Percentiles rank a stretch among this genome's conserved stretches.
Conservation (phyloP, 176 grass and related monocot genomes). For the Phyllostachys edulis region DNA sequence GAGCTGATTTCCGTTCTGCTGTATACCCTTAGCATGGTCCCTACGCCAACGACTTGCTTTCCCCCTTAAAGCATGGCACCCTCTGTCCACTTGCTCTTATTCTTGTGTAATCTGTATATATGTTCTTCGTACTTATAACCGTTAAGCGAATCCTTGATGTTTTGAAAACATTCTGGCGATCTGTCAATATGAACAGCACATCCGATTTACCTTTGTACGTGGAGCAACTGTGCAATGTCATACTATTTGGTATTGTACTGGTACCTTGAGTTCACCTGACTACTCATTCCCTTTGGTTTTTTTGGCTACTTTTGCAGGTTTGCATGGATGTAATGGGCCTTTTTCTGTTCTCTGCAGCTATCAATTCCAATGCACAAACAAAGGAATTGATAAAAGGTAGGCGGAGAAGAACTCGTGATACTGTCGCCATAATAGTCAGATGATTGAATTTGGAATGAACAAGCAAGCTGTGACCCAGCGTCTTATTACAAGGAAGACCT, state of each 20-base stretch:
- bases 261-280: neutral
- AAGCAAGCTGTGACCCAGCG: neutral
- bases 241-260: neutral
- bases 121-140: neutral
- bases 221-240: neutral
- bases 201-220: neutral
- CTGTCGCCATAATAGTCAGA: neutral
- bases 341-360: neutral
- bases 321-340: neutral
- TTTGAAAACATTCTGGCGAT: neutral
- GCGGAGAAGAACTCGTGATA: neutral
- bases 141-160: neutral
- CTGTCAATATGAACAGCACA: neutral
- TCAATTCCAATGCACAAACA: neutral
- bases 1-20: neutral
- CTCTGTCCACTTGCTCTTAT: slow-evolving; percentile 22
- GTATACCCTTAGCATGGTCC: slow-evolving; percentile 5
- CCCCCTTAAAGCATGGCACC: slow-evolving; percentile 5
- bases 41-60: slow-evolving; percentile 8
- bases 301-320: neutral
- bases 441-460: slow-evolving; percentile 27
- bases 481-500: slow-evolving; percentile 1
- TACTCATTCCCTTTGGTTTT: neutral
- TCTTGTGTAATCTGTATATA: neutral
- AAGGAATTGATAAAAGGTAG: neutral